Evolutionary conservation across 345 rosid species (phyloP), one percentile per base, ranked within the genome.

Genomic region (Gynandropsis gynandra): DNA sequence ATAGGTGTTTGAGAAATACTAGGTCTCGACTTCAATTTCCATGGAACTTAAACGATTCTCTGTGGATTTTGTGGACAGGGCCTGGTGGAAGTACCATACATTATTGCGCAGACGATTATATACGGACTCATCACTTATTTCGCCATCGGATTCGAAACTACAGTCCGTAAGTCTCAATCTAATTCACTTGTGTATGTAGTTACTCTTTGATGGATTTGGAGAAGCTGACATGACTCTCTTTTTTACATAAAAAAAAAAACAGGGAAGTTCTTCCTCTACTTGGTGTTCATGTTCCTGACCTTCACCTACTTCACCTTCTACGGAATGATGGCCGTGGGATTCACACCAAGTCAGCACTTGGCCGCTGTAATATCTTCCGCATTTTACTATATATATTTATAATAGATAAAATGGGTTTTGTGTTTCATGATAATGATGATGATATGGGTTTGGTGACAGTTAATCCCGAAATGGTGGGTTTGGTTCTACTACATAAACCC

Each of bases 251-350:
- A 7, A 24, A 2, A 2, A 2, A 2, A 5, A 24, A 24, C 92
- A 85, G 97, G 80, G 11, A 89, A 89, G 61, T 80, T 89, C 64
- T 36, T 81, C 10, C 62, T 89, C 13, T 89, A 74, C 50, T 19
- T 86, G 65, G 39, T 86, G 55, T 81, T 89, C 83, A 75, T 80
- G 88, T 89, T 89, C 76, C 84, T 86, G 37, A 86, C 97, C 1
- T 89, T 89, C 84, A 78, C 88, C 14, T 89, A 78, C 79, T 89
- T 74, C 58, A 89, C 97, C 71, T 78, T 78, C 66, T 86, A 83
- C 4, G 96, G 96, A 15, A 80, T 86, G 90, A 83, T 89, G 97
- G 95, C 85, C 15, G 85, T 89, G 56, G 96, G 96, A 50, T 81
- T 89, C 60, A 86, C 94, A 29, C 92, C 97, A 32, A 61, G 65